phyloP scores from a whole-genome alignment of 2,329 filamentous ascomycete species.

The Venturia aucupariae region DNA sequence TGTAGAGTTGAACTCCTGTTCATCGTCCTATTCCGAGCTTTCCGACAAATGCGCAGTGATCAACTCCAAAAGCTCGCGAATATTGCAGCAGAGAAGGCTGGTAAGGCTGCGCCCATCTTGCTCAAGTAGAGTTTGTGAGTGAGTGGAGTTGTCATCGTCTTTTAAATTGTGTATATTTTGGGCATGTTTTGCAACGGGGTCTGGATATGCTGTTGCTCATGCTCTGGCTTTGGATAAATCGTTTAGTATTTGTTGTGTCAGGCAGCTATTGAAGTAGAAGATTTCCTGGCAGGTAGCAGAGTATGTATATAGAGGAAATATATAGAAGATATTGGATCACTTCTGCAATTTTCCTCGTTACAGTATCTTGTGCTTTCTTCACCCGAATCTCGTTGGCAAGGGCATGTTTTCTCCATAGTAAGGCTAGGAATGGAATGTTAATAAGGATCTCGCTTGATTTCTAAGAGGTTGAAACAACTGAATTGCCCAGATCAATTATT shows the following conservation, averaged over 20 bases:
- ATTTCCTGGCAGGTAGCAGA: background rate
- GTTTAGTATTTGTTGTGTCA: background rate
- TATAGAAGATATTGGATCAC: background rate
- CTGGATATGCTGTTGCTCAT: background rate
- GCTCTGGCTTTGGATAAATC: background rate
- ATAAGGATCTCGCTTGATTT: too few relatives aligned
- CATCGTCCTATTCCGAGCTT: slow-evolving; percentile 73
- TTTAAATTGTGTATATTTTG: background rate
- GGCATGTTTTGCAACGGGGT: background rate
- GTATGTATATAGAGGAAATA: background rate
- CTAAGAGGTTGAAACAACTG: too few relatives aligned
- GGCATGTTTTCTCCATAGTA: too few relatives aligned
- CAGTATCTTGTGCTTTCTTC: too few relatives aligned
- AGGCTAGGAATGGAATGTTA: too few relatives aligned
- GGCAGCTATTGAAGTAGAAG: background rate
- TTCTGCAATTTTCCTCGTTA: background rate
- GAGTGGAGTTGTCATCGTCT: background rate
- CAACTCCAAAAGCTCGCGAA: slow-evolving; percentile 60
- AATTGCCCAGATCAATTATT: background rate
- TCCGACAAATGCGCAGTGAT: slow-evolving; percentile 60
- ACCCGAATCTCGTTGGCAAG: too few relatives aligned
- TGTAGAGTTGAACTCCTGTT: slow-evolving; percentile 73
- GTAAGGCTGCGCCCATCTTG: slow-evolving; percentile 7
- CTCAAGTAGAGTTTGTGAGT: slow-evolving; percentile 8
- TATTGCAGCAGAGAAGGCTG: slow-evolving; percentile 49